Evolutionary conservation across 352 stramenopile species (phyloP), one percentile per base, ranked within the genome.

Genomic region (Phytophthora cajani): DNA sequence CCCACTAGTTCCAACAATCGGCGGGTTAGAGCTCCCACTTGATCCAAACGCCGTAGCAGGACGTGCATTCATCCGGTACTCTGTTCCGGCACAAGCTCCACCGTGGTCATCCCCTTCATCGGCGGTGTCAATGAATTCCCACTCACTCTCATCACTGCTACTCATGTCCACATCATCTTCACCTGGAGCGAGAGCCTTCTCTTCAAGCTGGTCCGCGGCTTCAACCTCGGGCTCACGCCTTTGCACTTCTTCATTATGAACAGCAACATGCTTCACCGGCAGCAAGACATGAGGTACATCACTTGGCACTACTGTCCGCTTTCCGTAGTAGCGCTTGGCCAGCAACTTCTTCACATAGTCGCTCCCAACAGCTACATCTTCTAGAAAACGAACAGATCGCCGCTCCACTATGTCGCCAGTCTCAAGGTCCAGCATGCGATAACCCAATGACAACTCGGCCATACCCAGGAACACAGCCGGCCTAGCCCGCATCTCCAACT

Each of bases 141-240:
- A 64, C 2, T 64, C 47, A 50, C 58, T 57, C 17, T 64, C 58
- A 25, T 64, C 58, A 30, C 47, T 57, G 32, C 25, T 57, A 11
- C 58, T 64, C 36, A 42, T 42, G 17, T 64, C 14, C 17, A 27
- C 19, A 46, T 44, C 19, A 27, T 58, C 52, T 2, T 16, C 21
- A 42, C 36, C 52, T 0, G 52, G 52, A 2, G 52, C 30, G 9
- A 16, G 52, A 3, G 2, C 4, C 52, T 58, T 58, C 4, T 61
- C 55, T 25, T 58, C 52, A 17, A 42, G 36, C 10, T 42, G 36
- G 36, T 17, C 33, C 14, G 33, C 10, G 33, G 6, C 33, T 10
- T 40, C 33, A 40, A 40, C 33, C 33, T 40, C 33, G 10, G 33
- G 33, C 14, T 40, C 33, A 12, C 33, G 33, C 3, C 6, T 40